Percentiles rank a stretch among this genome's conserved stretches.
These are phyloP conservation scores for Actinomortierella ambigua DNA, from an alignment of 371 early-diverging fungal species.

Conservation along the genomic window DNA sequence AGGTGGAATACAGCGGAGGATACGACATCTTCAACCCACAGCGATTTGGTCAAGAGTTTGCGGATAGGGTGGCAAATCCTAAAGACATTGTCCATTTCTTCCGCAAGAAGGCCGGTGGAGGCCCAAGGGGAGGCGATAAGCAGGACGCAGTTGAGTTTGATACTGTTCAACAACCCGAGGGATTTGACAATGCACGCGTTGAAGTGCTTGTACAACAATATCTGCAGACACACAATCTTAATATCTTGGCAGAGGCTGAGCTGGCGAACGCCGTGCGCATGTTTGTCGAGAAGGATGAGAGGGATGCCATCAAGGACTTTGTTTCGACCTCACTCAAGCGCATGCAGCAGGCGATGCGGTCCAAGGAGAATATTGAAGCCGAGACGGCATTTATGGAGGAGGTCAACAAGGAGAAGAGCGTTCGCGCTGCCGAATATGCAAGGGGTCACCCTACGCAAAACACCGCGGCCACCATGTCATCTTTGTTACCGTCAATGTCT, in stretches of 20 bases:
- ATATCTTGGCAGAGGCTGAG: conserved; percentile 78
- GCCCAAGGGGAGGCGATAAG: conserved; percentile 47
- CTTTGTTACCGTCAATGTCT: background rate
- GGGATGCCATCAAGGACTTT: conserved; percentile 69
- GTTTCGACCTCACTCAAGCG: conserved; percentile 22
- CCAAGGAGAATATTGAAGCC: conserved; percentile 38
- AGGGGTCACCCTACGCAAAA: no score
- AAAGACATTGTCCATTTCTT: conserved; percentile 89
- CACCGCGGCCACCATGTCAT: no score
- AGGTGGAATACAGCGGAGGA: conserved; percentile 87
- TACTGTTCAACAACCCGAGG: no score
- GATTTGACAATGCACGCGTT: conserved; percentile 46
- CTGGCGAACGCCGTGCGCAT: conserved; percentile 77
- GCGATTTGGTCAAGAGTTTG: conserved; percentile 84
- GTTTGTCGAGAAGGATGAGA: conserved; percentile 92
- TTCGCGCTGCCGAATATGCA: no score
- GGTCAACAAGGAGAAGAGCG: background rate
- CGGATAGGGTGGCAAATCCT: conserved; percentile 92
- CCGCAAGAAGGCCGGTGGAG: conserved; percentile 42
- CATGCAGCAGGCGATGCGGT: conserved; percentile 39
- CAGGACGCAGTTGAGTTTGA: conserved; percentile 55
- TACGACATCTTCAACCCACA: conserved; percentile 84
- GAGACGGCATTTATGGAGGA: conserved; percentile 39
- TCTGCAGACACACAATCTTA: conserved; percentile 67
- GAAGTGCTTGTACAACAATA: conserved; percentile 80